Base-by-base conservation (phyloP, 2,329 filamentous ascomycete genomes). In the Trichophyton schoenleinii region DNA sequence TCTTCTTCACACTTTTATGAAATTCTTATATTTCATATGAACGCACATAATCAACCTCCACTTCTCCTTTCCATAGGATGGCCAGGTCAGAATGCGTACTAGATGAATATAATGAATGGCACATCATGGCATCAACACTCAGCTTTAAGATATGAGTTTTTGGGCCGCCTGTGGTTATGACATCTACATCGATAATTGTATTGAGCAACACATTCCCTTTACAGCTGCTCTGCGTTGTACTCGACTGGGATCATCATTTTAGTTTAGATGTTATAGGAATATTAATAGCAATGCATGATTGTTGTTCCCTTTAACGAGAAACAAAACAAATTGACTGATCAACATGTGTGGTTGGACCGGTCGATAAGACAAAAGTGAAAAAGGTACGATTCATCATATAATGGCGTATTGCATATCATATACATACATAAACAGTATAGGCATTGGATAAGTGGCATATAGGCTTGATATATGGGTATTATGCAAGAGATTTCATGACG, bases 21-120 rank as follows among this genome's bases (percentile, higher is more conserved):
- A 72, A 67, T 59, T 63, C 67, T 68, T 64, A 68, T 68, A 66
- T 52, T 55, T 41, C 34, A 42, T 67, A 71, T 69, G 75, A 74
- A 77, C 75, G 75, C 75, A 53, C 22, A 76, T 77, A 77, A 77
- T 77, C 75, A 77, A 77, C 75, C 75, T 75, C 73, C 75, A 76
- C 69, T n/a, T 71, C 69, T 70, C 70, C 64, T 48, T 59, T 61
- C 68, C 66, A 75, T 74, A 74, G 74, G 71, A 72, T 77, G 73
- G 74, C 64, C 68, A 71, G 75, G 75, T 77, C 75, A 77, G 77
- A 77, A 77, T 77, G 74, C 75, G 75, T 73, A 75, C 75, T 68
- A 76, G 74, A 77, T 65, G 34, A 42, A 58, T 18, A 53, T 53
- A 53, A 53, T 67, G 68, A 75, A 62, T 59, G 60, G 48, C 38